Evolutionary conservation across 768 basidiomycete genomes (phyloP), one percentile per base, ranked within the genome.

Genomic region (Podaxis pistillaris): DNA sequence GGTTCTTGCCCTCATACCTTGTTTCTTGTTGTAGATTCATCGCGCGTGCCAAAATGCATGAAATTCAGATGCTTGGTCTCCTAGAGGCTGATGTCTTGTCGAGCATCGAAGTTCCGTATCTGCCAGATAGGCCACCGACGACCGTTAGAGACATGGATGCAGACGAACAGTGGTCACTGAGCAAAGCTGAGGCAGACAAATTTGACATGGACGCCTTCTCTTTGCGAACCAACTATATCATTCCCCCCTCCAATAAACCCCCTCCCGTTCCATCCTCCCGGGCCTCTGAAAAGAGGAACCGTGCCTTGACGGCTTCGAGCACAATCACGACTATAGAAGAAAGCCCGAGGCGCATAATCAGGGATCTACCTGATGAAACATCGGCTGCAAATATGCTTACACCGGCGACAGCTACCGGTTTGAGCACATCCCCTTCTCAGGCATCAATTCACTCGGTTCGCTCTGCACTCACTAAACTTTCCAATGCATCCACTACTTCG

Each of bases 11-110:
- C 28, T 64, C 52, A 67, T 19, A 46, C 40, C 19, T 19, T 19
- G 44, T 8, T 9, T 19, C 55, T 33, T 62, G 41, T 17, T 44
- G 67, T 66, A 95, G 96, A 64, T 98, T 98, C 71, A 80, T 98
- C 26, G 90, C 94, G 4, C 86, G 96, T 33, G 94, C 92, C n/a
- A 93, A 93, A 76, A 96, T 97, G 94, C 93, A 94, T 68, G 93
- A 96, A 70, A 94, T 97, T 41, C 91, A 97, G 70, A 96, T 93
- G 91, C 83, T 97, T 1, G 96, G 96, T 5, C 78, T 96, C 8
- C 79, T 96, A 49, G 94, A 94, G 66, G 92, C 96, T 67, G 94
- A 96, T 67, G 89, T 97, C 33, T 86, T 94, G 22, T 89, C 93
- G 4, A 89, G 88, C 65, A 95, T 97, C 63, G 90, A 92, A 65